Percentiles rank a stretch among this genome's conserved stretches.
These are phyloP conservation scores for Linum usitatissimum DNA, from an alignment of 345 rosid genomes.

Conservation along the genomic window DNA sequence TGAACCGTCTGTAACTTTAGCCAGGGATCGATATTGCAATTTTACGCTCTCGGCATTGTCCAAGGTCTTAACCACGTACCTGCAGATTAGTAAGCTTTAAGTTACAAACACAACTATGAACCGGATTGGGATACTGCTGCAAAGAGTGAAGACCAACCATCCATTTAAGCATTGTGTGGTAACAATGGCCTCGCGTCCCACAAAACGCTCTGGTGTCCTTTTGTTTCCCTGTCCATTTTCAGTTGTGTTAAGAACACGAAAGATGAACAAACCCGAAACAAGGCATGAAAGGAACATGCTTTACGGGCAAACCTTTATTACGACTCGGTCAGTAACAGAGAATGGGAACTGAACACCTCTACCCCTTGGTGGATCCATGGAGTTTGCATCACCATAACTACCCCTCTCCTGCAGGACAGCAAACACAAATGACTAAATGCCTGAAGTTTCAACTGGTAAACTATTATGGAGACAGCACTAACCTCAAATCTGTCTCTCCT, in stretches of 20 bases:
- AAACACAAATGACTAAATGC: not conserved
- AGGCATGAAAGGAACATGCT: not conserved
- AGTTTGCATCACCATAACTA: constrained; percentile 34
- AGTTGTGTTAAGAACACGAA: constrained; percentile 13
- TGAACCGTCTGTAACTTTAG: constrained; percentile 46
- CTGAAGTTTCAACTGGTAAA: no score
- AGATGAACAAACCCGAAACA: not conserved
- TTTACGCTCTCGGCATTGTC: constrained; percentile 90
- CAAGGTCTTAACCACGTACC: constrained; percentile 89
- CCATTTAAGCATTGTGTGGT: constrained; percentile 94
- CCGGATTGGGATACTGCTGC: no score
- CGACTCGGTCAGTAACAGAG: constrained; percentile 71
- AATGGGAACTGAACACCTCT: constrained; percentile 86
- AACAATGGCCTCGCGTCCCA: constrained; percentile 84
- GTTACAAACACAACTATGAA: not conserved
- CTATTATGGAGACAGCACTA: constrained; percentile 3
- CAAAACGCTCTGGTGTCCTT: constrained; percentile 85
- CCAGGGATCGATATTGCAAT: constrained; percentile 78
- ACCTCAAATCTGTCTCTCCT: constrained; percentile 85
- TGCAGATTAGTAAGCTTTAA: constrained; percentile 11
- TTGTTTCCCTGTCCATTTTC: constrained; percentile 68
- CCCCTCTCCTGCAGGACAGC: constrained; percentile 55
- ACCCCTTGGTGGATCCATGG: constrained; percentile 42
- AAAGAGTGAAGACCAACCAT: constrained; percentile 42
- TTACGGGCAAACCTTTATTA: constrained; percentile 56